phyloP scores from a whole-genome alignment of 1,139 yeast genomes.

The Pichia sp. region DNA sequence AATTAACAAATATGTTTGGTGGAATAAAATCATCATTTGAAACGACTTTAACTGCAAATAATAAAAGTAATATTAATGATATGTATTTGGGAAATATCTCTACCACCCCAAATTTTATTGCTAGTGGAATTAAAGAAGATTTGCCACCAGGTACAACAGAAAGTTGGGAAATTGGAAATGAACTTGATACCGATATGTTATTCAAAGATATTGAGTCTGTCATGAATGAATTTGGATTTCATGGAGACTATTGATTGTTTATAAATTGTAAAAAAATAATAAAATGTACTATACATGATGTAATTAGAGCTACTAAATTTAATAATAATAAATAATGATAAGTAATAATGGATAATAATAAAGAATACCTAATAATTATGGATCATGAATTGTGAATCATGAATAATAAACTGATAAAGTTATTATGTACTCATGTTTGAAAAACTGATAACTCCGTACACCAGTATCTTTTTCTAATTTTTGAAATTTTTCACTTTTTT shows the following conservation, averaged over 20 bases:
- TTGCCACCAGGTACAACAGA: no score
- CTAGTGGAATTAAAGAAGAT: no score
- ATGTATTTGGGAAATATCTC: no score
- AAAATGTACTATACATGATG: neutral
- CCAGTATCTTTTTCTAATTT: neutral
- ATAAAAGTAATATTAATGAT: neutral
- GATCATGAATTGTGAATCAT: no score
- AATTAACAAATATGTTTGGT: neutral
- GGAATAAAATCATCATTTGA: neutral
- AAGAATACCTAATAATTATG: no score
- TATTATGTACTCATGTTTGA: no score
- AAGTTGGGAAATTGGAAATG: constrained; percentile 31
- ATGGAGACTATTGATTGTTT: constrained; percentile 30
- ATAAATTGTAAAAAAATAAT: neutral
- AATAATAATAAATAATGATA: no score
- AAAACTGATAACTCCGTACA: neutral
- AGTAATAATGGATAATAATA: no score
- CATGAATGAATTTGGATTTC: constrained; percentile 93
- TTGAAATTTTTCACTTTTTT: constrained; percentile 3
- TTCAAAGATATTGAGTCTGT: constrained; percentile 90
- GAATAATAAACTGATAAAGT: no score
- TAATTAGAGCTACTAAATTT: no score
- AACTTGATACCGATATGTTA: constrained; percentile 63
- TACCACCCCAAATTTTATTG: no score
- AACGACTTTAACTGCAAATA: neutral